phyloP scores from a whole-genome alignment of 306 rosid genomes.

The Pterocarpus santalinus region DNA sequence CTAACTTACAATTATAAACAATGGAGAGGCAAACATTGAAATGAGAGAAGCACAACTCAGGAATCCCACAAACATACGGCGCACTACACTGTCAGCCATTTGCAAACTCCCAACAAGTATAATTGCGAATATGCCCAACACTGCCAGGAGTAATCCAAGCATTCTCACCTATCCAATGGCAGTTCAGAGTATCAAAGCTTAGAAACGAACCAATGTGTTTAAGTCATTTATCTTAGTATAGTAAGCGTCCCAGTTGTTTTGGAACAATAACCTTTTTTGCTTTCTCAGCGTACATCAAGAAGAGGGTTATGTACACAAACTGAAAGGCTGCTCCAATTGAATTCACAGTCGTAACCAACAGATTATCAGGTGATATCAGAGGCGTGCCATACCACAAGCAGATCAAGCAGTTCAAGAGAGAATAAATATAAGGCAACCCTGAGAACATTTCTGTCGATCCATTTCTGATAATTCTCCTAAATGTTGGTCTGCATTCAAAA shows the following conservation, averaged over 20 bases:
- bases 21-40: conserved; percentile 93
- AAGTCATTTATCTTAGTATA: conserved; percentile 13
- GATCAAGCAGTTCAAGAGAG: conserved; percentile 86
- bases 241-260: background rate
- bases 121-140: conserved; percentile 58
- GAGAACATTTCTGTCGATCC: conserved; percentile 91
- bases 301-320: conserved; percentile 71
- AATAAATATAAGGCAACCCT: conserved; percentile 85
- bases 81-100: conserved; percentile 48
- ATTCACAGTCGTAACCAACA: conserved; percentile 77
- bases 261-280: conserved; percentile 62
- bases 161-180: conserved; percentile 63
- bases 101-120: conserved; percentile 77
- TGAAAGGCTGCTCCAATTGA: conserved; percentile 86
- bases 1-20: conserved; percentile 86
- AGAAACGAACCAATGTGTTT: conserved; percentile 33
- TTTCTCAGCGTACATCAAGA: conserved; percentile 70
- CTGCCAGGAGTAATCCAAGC: conserved; percentile 69
- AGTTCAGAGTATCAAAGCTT: conserved; percentile 36
- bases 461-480: conserved; percentile 83
- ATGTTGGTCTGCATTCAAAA: conserved; percentile 72
- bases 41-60: conserved; percentile 80
- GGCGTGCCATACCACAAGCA: conserved; percentile 91
- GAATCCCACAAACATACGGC: conserved; percentile 72
- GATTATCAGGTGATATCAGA: conserved; percentile 66